Conservation (phyloP, 768 basidiomycete genomes). For the Clitopilus passeckerianus region DNA sequence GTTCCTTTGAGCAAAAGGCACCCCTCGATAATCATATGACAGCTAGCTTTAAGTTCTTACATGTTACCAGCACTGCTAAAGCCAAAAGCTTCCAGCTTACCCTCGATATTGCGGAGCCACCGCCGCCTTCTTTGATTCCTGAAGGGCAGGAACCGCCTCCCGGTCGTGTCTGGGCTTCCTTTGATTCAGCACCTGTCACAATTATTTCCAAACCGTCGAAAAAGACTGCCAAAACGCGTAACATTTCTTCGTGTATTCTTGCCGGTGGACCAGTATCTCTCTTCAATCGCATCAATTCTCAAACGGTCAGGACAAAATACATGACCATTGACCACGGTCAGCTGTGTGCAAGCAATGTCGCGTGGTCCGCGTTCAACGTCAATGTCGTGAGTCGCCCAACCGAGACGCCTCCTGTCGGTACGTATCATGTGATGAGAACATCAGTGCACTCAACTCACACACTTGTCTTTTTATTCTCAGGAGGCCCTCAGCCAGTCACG, state of each 20-base stretch:
- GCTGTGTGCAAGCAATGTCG: conserved; percentile 83
- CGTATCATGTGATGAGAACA: conserved; percentile 52
- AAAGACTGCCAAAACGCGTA: conserved; percentile 94
- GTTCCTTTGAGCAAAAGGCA: conserved; percentile 81
- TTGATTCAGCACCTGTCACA: conserved; percentile 87
- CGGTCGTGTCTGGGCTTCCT: conserved; percentile 84
- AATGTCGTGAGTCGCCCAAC: conserved; percentile 78
- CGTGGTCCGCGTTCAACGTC: conserved; percentile 94
- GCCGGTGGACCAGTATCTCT: conserved; percentile 87
- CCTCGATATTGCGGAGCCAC: conserved; percentile 78
- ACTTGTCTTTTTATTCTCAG: conserved; percentile 31
- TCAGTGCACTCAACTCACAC: conserved; percentile 28
- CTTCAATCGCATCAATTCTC: conserved; percentile 95
- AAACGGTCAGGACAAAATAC: conserved; percentile 96
- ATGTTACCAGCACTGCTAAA: conserved; percentile 85
- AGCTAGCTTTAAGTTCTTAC: conserved; percentile 87
- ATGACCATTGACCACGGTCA: conserved; percentile 88
- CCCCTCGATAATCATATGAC: conserved; percentile 80
- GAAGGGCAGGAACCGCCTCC: conserved; percentile 39
- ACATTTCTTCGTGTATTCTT: conserved; percentile 86
- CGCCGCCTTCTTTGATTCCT: conserved; percentile 41
- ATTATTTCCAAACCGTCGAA: conserved; percentile 98
- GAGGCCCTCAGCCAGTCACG: conserved; percentile 79
- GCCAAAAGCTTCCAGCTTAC: conserved; percentile 87
- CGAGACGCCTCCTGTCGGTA: conserved; percentile 62